Conservation (phyloP, 495 filamentous ascomycete genomes). For the Aspergillus affinis region DNA sequence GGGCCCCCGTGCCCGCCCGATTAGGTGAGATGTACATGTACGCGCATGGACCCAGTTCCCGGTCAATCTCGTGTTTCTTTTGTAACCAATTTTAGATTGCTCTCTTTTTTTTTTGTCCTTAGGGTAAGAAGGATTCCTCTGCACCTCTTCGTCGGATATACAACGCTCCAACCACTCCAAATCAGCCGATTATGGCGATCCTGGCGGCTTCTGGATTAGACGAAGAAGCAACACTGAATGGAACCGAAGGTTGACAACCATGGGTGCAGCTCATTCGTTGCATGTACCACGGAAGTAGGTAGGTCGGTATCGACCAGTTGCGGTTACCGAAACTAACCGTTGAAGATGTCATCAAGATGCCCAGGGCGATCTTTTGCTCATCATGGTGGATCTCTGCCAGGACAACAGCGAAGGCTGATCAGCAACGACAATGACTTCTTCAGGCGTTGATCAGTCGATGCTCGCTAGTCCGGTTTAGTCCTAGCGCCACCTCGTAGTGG, state of each 20-base stretch:
- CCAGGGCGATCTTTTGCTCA: background rate
- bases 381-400: no score
- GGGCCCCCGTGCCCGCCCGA: background rate
- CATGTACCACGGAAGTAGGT: background rate
- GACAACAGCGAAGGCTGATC: background rate
- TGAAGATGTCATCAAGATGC: background rate
- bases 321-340: background rate
- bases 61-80: background rate
- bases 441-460: background rate
- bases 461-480: background rate
- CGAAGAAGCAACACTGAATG: conserved; percentile 5
- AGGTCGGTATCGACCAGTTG: no score
- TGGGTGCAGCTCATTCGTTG: conserved; percentile 5
- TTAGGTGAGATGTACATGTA: background rate
- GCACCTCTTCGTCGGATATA: background rate
- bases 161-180: background rate
- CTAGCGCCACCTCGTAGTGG: background rate
- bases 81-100: background rate
- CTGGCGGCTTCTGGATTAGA: background rate
- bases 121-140: background rate
- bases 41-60: background rate
- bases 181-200: background rate
- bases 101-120: background rate
- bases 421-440: background rate
- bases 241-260: conserved; percentile 13